A percentile compares a stretch with the other conserved stretches of the same genome.
These are phyloP conservation scores for Anaeromyces robustus DNA, from an alignment of 192 early-diverging fungal genomes.

Conservation along the genomic window DNA sequence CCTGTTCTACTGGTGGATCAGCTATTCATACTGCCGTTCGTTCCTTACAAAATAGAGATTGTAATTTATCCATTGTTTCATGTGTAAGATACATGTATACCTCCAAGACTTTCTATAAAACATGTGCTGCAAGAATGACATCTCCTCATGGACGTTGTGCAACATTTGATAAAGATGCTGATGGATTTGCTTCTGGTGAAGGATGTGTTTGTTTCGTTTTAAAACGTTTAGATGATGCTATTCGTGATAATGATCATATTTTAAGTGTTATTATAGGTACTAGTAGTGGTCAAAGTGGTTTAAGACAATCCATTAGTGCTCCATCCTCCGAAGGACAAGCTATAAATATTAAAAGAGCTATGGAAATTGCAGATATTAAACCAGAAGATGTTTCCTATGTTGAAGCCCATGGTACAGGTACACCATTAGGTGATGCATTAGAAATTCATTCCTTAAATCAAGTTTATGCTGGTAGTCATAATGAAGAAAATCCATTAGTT, in stretches of 20 bases:
- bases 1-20: slow-evolving; percentile 12
- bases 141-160: slow-evolving; percentile 10
- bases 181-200: slow-evolving; percentile 17
- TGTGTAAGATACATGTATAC: slow-evolving; percentile 4
- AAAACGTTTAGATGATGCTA: slow-evolving; percentile 12
- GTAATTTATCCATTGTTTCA: slow-evolving; percentile 12
- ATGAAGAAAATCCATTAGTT: slow-evolving; percentile 2
- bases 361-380: slow-evolving; percentile 1
- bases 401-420: slow-evolving; percentile 7
- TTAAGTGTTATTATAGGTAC: slow-evolving; percentile 11
- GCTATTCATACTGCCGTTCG: slow-evolving; percentile 13
- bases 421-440: slow-evolving; percentile 2
- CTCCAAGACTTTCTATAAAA: neutral
- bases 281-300: slow-evolving; percentile 15
- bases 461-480: neutral
- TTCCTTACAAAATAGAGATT: slow-evolving; percentile 11
- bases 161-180: slow-evolving; percentile 14
- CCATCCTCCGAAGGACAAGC: neutral
- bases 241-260: slow-evolving; percentile 12
- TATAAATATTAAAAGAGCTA: neutral
- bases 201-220: slow-evolving; percentile 13
- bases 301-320: no score
- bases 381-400: slow-evolving; percentile 1
- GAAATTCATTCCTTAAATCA: neutral
- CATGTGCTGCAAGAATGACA: slow-evolving; percentile 2